Evolutionary conservation across 2,329 filamentous ascomycete genomes (phyloP), one percentile per base, ranked within the genome.

Genomic region (Cordyceps cateniannulata): DNA sequence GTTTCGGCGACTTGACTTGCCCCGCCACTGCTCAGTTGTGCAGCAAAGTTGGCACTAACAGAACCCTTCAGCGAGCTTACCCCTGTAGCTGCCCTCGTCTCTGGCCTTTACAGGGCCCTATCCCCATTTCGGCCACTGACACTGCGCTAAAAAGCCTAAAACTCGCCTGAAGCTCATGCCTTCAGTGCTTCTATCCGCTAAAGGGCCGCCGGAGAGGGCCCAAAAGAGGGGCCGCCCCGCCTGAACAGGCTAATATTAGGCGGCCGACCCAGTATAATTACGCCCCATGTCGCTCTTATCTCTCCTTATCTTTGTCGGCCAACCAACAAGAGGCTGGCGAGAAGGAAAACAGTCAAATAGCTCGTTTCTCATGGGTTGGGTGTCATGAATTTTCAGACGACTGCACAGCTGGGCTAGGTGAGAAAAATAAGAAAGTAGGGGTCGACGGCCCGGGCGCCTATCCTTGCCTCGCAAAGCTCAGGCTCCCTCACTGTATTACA

Each of bases 351-450:
- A 38, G 5, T 29, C n/a, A 29, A 55, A 45, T 45, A 22, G 20
- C 25, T 20, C 53, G 42, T 57, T 56, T 48, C 16, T 56, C 44
- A 48, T 57, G 54, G 54, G 54, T 57, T 49, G 27, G 54, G 54
- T 57, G 35, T 57, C 12, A n/a, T 50, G 27, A n/a, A n/a, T 14
- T 47, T 44, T 50, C 45, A 22, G 56, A 50, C 12, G 35, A 56
- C 40, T 16, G 14, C 44, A 10, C 42, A 10, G 47, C 24, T 50
- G 56, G 47, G 47, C 56, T 29, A 44, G 47, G 35, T 50, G 14
- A 57, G 29, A 49, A 55, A 24, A 48, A 38, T 10, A 57, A 48
- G 5, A 48, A 59, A 44, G 3, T 16, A 40, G 22, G 24, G 29
- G 32, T 27, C 16, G 18, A 12, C 47, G 20, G 44, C 14, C 27